Conservation (phyloP, 495 filamentous ascomycete species). For the Pyrenopolyporus hunteri region DNA sequence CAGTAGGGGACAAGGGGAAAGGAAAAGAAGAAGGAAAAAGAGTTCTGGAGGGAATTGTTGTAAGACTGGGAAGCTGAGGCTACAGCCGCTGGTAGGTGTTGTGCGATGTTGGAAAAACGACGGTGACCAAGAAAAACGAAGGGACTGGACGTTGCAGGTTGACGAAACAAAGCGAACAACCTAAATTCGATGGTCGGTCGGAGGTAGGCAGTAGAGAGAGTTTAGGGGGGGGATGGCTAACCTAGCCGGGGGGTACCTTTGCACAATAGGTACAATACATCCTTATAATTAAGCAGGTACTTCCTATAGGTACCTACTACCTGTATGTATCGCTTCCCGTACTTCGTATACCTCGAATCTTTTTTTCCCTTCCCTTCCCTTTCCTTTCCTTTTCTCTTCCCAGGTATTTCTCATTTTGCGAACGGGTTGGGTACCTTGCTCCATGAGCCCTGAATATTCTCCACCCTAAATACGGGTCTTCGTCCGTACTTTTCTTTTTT, state of each 20-base stretch:
- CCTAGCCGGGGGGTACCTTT: constrained; percentile 14
- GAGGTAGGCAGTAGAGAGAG: constrained; percentile 22
- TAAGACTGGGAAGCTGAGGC: constrained; percentile 17
- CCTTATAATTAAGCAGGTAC: no score
- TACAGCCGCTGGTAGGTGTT: constrained; percentile 19
- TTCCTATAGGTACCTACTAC: not conserved
- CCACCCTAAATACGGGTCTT: constrained; percentile 4
- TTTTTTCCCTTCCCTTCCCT: not conserved
- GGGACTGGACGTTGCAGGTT: constrained; percentile 26
- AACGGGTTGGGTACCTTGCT: not conserved
- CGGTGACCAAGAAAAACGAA: constrained; percentile 15
- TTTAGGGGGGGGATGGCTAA: constrained; percentile 29
- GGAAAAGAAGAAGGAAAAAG: constrained; percentile 2
- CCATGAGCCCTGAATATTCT: not conserved
- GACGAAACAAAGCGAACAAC: constrained; percentile 36
- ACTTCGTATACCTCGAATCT: constrained; percentile 5
- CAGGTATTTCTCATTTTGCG: not conserved
- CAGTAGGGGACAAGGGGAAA: constrained; percentile 13
- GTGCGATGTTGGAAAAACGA: constrained; percentile 25
- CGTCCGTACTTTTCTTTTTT: not conserved
- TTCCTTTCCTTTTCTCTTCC: not conserved
- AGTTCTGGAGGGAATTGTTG: constrained; percentile 2
- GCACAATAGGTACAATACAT: no score
- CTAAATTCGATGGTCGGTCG: constrained; percentile 36
- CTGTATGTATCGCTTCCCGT: not conserved